Base-by-base conservation (phyloP, 768 basidiomycete genomes). In the Cystofilobasidium macerans region DNA sequence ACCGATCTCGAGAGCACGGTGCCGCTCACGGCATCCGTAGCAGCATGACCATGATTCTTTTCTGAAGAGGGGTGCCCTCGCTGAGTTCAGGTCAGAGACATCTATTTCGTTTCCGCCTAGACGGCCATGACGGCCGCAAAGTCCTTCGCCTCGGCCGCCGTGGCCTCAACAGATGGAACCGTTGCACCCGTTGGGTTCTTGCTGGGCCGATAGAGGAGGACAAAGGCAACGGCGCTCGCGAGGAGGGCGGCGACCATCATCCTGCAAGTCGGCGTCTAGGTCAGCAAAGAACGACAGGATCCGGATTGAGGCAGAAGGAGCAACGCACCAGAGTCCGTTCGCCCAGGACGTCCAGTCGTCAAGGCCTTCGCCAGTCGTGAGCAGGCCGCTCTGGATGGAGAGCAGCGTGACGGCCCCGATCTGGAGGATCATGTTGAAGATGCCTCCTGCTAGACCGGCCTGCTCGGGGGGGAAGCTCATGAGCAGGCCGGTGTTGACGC, bases 371-470 rank as follows among this genome's bases (percentile, higher is more conserved):
- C 48, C 48, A 20, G 48, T 51, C 18, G 48, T 6, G 8, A 51
- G 9, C 8, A 51, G 48, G n/a, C 48, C 48, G 16, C 48, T 51
- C 16, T 51, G 48, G 48, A 51, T 51, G 6, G 48, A 51, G 18
- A 51, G 48, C 4, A 51, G 48, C 9, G 48, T 51, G 24, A 51
- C 48, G 48, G 48, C 48, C 5, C 48, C 48, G 48, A 51, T 24
- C 48, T 51, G 48, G 6, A 51, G 4, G 22, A 51, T 9, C 48
- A 51, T 51, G 48, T 51, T 51, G 48, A 51, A 51, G 48, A 51
- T 51, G 24, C 48, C 48, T 51, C 48, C 48, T 8, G 24, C 48
- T 3, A 51, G 48, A 24, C 24, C 48, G 4, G 48, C n/a, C 48
- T 51, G 9, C 18, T 51, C 48, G 9, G 48, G 5, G 28, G 48